Conservation (phyloP, 768 basidiomycete species). For the Panaeolus papilionaceus region DNA sequence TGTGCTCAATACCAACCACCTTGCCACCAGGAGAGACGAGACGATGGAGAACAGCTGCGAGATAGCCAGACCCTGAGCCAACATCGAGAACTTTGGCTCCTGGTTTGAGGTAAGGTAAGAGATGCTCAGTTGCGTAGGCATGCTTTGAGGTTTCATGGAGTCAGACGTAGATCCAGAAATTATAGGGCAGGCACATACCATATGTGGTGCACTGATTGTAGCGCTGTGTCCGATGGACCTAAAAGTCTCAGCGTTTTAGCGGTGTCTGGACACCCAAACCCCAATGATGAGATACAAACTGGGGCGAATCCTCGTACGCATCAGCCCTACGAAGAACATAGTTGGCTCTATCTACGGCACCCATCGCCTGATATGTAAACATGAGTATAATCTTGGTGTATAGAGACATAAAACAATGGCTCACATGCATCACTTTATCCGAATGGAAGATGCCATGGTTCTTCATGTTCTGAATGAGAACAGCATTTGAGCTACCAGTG, state of each 20-base stretch:
- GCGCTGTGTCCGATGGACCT: constrained; percentile 84
- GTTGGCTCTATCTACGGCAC: constrained; percentile 69
- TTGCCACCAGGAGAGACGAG: constrained; percentile 64
- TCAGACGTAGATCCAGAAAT: neutral
- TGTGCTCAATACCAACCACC: constrained; percentile 92
- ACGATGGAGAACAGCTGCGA: constrained; percentile 80
- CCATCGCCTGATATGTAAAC: constrained; percentile 61
- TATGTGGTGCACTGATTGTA: constrained; percentile 97
- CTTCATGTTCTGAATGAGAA: constrained; percentile 75
- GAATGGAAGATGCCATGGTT: constrained; percentile 60
- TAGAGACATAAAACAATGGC: constrained; percentile 22
- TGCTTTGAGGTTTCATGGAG: constrained; percentile 55
- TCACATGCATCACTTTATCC: constrained; percentile 60
- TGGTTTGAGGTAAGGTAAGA: constrained; percentile 73
- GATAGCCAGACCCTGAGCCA: constrained; percentile 89
- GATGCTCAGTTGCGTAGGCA: constrained; percentile 82
- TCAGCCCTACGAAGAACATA: constrained; percentile 56
- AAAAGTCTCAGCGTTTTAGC: constrained; percentile 5
- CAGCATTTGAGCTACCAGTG: constrained; percentile 69
- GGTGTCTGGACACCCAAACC: neutral
- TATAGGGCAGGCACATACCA: constrained; percentile 57
- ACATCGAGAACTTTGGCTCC: constrained; percentile 87
- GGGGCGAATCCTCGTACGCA: constrained; percentile 85
- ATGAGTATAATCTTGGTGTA: neutral
- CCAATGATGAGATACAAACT: constrained; percentile 44